Evolutionary conservation across 768 basidiomycete genomes (phyloP), one percentile per base, ranked within the genome.

Genomic region (Leucosporidium creatinivorum): DNA sequence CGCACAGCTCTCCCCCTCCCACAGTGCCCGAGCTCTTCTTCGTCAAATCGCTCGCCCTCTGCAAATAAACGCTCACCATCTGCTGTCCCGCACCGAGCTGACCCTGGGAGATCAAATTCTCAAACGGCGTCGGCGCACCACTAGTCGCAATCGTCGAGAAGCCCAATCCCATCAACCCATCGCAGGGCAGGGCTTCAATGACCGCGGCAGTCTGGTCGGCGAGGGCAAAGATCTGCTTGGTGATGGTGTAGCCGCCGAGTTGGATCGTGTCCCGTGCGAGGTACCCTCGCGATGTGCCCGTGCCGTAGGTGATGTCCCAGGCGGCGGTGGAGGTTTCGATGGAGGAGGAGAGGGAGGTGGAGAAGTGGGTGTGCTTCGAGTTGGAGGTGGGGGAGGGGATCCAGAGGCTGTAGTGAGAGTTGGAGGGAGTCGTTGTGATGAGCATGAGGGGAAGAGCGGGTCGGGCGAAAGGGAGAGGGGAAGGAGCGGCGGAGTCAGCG

Each of bases 81-180:
- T 44, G 39, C 39, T 44, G 39, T 8, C 39, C 39, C 39, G 39
- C 39, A 2, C 39, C 39, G 13, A 44, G 39, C 39, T 44, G 39
- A 9, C 39, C 39, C 39, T 44, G 39, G 17, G 63, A 56, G 56
- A 73, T 74, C 54, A 71, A 59, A 62, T 75, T 73, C 55, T 76
- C 74, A 44, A 75, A 70, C 50, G 65, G 67, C 3, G 75, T 75
- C 1, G 70, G 72, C n/a, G 63, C 65, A 25, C 73, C 72, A 12
- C 66, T 63, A 4, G 63, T 66, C 19, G 75, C 69, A 31, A 76
- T 76, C 8, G 73, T 74, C 33, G 68, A 68, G 66, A 76, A 76
- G 10, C 64, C 72, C 62, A 76, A 19, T 48, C 62, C 49, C 36
- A 63, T 54, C 28, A 63, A 28, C 12, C 51, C 30, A 21, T 44